Conservation (phyloP, 2,329 filamentous ascomycete species). For the Xylariaceae sp. region DNA sequence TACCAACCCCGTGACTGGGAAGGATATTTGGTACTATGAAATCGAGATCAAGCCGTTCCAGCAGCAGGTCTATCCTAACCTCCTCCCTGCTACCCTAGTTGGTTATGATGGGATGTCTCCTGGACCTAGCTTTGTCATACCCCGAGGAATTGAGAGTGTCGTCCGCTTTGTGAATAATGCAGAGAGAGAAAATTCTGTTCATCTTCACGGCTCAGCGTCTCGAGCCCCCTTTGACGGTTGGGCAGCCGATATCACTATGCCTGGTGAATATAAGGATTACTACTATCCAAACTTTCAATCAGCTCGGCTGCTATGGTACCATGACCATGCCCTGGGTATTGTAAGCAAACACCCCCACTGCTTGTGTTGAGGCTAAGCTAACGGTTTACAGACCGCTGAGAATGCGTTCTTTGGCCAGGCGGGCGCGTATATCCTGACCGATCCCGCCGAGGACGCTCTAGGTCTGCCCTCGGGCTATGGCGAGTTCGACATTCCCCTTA, state of each 20-base stretch:
- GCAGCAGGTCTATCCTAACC: constrained; percentile 45
- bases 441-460: constrained; percentile 54
- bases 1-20: constrained; percentile 43
- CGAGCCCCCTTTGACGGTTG: constrained; percentile 58
- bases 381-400: constrained; percentile 51
- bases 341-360: constrained; percentile 27
- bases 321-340: constrained; percentile 51
- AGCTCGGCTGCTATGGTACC: constrained; percentile 63
- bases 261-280: constrained; percentile 61
- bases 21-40: constrained; percentile 49
- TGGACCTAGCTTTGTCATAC: constrained; percentile 58
- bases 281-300: constrained; percentile 64
- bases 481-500: constrained; percentile 59
- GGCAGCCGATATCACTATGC: constrained; percentile 57
- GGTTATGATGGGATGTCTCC: constrained; percentile 62
- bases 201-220: constrained; percentile 61
- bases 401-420: constrained; percentile 64
- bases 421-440: constrained; percentile 60
- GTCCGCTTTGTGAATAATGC: constrained; percentile 60
- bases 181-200: constrained; percentile 51
- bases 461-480: constrained; percentile 56
- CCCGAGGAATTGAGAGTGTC: constrained; percentile 56
- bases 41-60: constrained; percentile 41
- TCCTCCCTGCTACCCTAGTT: constrained; percentile 39
- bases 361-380: constrained; percentile 11